Conservation (phyloP, 1,284 basidiomycete genomes). For the Peniophora sp. region DNA sequence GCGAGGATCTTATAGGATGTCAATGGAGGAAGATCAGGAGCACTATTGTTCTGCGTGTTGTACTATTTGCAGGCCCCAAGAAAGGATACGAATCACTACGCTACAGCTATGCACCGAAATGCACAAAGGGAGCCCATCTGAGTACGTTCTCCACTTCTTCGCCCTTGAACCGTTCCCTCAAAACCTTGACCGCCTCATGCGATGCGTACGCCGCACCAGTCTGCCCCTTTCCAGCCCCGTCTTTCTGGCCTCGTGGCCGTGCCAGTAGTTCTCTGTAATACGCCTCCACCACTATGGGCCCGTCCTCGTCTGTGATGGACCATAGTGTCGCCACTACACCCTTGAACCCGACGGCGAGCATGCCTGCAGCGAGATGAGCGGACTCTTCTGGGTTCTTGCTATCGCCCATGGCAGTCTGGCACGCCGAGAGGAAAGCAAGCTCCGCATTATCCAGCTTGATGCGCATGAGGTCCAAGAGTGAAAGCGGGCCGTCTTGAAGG, state of each 20-base stretch:
- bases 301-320: constrained; percentile 12
- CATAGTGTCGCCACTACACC: constrained; percentile 18
- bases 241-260: not conserved
- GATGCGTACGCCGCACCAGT: not conserved
- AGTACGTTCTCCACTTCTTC: not conserved
- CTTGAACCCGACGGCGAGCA: constrained; percentile 16
- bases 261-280: not conserved
- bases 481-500: constrained; percentile 1
- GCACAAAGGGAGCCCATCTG: not conserved
- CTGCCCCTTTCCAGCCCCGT: not conserved
- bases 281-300: constrained; percentile 8
- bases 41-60: too few species aligned
- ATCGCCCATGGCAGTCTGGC: constrained; percentile 3
- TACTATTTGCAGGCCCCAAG: too few species aligned
- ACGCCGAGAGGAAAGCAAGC: constrained; percentile 1
- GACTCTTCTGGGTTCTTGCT: constrained; percentile 1
- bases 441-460: not conserved
- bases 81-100: too few species aligned
- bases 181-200: not conserved
- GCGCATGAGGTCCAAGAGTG: not conserved
- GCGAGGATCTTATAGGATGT: too few species aligned
- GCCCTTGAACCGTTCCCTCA: not conserved
- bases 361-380: constrained; percentile 15
- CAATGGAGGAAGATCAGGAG: too few species aligned
- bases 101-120: too few species aligned